phyloP scores from a whole-genome alignment of 2,329 filamentous ascomycete genomes.

The Alternaria incomplexa region DNA sequence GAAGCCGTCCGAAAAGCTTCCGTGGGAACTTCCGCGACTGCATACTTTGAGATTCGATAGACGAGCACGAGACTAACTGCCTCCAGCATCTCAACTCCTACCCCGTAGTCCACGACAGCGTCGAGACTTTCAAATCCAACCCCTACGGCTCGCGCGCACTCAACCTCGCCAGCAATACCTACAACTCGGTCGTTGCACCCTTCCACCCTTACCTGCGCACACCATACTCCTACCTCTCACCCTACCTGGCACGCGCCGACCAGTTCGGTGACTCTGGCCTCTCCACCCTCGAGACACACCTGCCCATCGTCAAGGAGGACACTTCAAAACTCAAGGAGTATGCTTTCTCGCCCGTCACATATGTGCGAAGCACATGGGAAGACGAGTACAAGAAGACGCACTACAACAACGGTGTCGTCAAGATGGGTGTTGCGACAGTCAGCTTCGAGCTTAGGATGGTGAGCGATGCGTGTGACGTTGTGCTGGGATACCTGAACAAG shows the following conservation, averaged over 20 bases:
- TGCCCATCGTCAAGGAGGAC: constrained; percentile 57
- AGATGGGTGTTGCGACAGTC: constrained; percentile 45
- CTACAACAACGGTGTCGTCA: constrained; percentile 44
- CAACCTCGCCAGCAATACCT: constrained; percentile 74
- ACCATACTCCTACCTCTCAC: constrained; percentile 81
- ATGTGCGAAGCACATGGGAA: constrained; percentile 46
- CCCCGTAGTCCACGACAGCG: constrained; percentile 79
- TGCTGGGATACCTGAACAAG: constrained; percentile 41
- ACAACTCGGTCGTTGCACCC: constrained; percentile 77
- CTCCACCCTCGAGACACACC: constrained; percentile 43
- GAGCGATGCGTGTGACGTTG: constrained; percentile 39
- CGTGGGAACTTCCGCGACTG: neutral
- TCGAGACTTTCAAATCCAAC: constrained; percentile 80
- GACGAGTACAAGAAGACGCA: constrained; percentile 50
- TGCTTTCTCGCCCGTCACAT: constrained; percentile 43
- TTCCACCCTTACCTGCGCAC: constrained; percentile 78
- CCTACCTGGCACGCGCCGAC: constrained; percentile 85
- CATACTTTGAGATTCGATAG: neutral
- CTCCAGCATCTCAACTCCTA: constrained; percentile 81
- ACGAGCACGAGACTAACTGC: constrained; percentile 6
- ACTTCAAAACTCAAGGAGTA: constrained; percentile 51
- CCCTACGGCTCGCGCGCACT: constrained; percentile 84
- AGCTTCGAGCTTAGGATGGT: constrained; percentile 50
- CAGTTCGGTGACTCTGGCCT: constrained; percentile 49
- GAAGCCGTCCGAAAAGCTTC: neutral